These are phyloP conservation scores for Collybia sordida DNA, from an alignment of 768 basidiomycete species.

Conservation along the genomic window DNA sequence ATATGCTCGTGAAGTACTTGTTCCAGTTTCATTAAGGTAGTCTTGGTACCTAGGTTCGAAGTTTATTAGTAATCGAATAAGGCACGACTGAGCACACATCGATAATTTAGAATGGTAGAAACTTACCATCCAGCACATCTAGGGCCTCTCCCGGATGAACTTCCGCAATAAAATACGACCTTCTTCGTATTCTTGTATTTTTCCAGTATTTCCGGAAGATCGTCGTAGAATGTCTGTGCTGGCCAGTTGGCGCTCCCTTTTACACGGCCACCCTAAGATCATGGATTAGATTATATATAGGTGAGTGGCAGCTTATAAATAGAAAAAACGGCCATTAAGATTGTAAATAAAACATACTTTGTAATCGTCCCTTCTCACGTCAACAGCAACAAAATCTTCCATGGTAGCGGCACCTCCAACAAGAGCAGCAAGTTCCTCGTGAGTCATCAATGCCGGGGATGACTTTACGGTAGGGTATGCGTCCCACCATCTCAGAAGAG, in stretches of 20 bases:
- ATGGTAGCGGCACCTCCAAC: constrained; percentile 18
- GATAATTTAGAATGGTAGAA: background rate
- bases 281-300: background rate
- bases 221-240: constrained; percentile 51
- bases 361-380: constrained; percentile 49
- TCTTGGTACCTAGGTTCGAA: constrained; percentile 46
- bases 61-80: background rate
- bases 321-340: background rate
- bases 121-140: constrained; percentile 56
- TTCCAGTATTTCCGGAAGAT: constrained; percentile 39
- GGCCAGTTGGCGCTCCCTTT: constrained; percentile 46
- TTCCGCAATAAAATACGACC: constrained; percentile 57
- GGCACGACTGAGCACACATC: background rate
- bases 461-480: constrained; percentile 45
- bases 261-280: constrained; percentile 51
- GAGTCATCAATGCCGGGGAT: constrained; percentile 26
- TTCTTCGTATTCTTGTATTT: constrained; percentile 34
- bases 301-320: background rate
- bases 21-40: constrained; percentile 31
- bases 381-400: constrained; percentile 35
- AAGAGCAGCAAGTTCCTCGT: constrained; percentile 37
- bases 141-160: constrained; percentile 51
- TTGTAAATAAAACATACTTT: constrained; percentile 29
- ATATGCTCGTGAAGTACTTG: constrained; percentile 34
- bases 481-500: constrained; percentile 52